These are phyloP conservation scores for Sedum album DNA, from an alignment of 164 flowering plant genomes.

Conservation along the genomic window DNA sequence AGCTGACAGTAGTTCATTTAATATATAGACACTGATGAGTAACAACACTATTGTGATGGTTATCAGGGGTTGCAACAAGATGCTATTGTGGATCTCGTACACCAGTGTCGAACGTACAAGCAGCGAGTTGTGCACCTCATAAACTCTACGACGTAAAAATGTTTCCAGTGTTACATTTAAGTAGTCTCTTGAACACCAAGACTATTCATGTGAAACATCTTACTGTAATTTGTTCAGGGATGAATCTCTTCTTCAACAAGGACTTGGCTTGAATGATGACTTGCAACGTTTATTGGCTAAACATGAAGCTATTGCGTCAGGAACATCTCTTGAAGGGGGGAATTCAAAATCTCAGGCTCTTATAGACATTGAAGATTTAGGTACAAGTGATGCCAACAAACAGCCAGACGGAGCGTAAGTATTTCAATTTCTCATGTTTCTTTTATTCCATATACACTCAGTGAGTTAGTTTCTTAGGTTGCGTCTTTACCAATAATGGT, in stretches of 20 bases:
- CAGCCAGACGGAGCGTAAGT: conserved; percentile 14
- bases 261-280: conserved; percentile 16
- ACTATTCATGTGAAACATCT: neutral
- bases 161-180: neutral
- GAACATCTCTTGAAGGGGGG: conserved; percentile 5
- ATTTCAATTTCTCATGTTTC: neutral
- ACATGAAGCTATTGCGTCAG: conserved; percentile 17
- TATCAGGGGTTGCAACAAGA: conserved; percentile 81
- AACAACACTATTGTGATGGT: conserved; percentile 12
- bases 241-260: conserved; percentile 13
- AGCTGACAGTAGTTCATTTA: neutral
- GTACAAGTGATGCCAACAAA: conserved; percentile 5
- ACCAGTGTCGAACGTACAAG: conserved; percentile 92
- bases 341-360: conserved; percentile 12
- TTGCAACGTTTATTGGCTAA: conserved; percentile 15
- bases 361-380: conserved; percentile 13
- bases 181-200: neutral
- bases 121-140: conserved; percentile 95
- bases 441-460: neutral
- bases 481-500: neutral
- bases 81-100: conserved; percentile 83
- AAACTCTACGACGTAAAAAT: conserved; percentile 78
- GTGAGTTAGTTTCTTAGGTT: neutral
- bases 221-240: conserved; percentile 7
- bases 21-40: too few relatives aligned